These are phyloP conservation scores for Fusarium dimerum DNA, from an alignment of 2,329 filamentous ascomycete species.

Conservation along the genomic window DNA sequence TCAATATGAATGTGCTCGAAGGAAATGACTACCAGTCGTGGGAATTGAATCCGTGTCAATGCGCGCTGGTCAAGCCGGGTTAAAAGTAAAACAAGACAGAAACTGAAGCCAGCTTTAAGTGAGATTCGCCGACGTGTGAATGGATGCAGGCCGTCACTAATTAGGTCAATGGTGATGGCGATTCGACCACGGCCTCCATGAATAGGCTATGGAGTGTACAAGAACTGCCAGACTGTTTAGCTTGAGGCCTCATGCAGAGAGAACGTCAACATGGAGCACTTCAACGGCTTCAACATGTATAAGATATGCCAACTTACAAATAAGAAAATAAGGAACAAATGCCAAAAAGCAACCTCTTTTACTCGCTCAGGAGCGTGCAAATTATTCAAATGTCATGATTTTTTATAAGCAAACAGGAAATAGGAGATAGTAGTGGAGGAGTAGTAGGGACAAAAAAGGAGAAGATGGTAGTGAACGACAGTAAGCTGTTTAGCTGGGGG, in stretches of 20 bases:
- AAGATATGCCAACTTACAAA: constrained; percentile 23
- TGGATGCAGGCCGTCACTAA: background rate
- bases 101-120: background rate
- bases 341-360: constrained; percentile 14
- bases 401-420: background rate
- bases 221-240: background rate
- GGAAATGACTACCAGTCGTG: constrained; percentile 5
- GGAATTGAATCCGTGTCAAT: constrained; percentile 2
- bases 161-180: background rate
- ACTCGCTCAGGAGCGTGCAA: constrained; percentile 16
- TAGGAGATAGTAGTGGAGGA: constrained; percentile 1
- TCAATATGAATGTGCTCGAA: constrained; percentile 8
- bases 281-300: no score
- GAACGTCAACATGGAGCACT: background rate
- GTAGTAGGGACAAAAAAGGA: constrained; percentile 5
- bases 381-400: constrained; percentile 23
- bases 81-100: background rate
- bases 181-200: background rate
- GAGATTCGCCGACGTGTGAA: background rate
- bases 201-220: background rate
- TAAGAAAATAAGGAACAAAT: constrained; percentile 11
- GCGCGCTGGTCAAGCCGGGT: constrained; percentile 5
- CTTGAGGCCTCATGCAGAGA: background rate
- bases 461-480: constrained; percentile 1
- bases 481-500: constrained; percentile 6